These are phyloP conservation scores for Aspergillus candidus DNA, from an alignment of 2,329 filamentous ascomycete species.

Conservation along the genomic window DNA sequence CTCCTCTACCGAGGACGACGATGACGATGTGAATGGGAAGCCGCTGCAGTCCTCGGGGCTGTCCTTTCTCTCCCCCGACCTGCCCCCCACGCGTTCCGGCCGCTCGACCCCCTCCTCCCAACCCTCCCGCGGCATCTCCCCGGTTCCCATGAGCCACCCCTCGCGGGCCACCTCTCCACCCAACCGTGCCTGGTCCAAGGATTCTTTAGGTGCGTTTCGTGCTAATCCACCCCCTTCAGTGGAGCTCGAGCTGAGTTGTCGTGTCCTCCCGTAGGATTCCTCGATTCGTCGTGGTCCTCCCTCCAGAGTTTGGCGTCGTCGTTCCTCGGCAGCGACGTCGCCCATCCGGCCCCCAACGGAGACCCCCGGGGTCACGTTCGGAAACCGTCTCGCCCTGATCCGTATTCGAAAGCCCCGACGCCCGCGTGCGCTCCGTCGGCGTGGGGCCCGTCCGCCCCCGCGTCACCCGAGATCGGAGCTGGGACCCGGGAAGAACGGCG, in stretches of 20 bases:
- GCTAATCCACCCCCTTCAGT: slow-evolving; percentile 17
- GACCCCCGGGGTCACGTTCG: slow-evolving; percentile 23
- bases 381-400: slow-evolving; percentile 35
- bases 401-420: slow-evolving; percentile 22
- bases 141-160: slow-evolving; percentile 34
- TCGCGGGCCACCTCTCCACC: slow-evolving; percentile 26
- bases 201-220: slow-evolving; percentile 22
- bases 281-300: slow-evolving; percentile 46
- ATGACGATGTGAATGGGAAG: slow-evolving; percentile 20
- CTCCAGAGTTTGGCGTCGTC: slow-evolving; percentile 45
- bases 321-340: slow-evolving; percentile 39
- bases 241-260: slow-evolving; percentile 20
- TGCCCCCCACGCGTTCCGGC: slow-evolving; percentile 34
- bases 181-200: slow-evolving; percentile 17
- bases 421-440: slow-evolving; percentile 20
- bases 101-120: slow-evolving; percentile 37
- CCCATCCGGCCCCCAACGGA: slow-evolving; percentile 23
- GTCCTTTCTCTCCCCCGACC: slow-evolving; percentile 22
- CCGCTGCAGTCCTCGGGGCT: slow-evolving; percentile 22
- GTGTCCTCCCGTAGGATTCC: slow-evolving; percentile 29
- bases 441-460: slow-evolving; percentile 39
- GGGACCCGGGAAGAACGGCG: slow-evolving; percentile 41
- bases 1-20: slow-evolving; percentile 35
- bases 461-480: slow-evolving; percentile 27
- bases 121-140: slow-evolving; percentile 32